These are phyloP conservation scores for Lecanicillium sp. DNA, from an alignment of 2,329 filamentous ascomycete genomes.

Conservation along the genomic window DNA sequence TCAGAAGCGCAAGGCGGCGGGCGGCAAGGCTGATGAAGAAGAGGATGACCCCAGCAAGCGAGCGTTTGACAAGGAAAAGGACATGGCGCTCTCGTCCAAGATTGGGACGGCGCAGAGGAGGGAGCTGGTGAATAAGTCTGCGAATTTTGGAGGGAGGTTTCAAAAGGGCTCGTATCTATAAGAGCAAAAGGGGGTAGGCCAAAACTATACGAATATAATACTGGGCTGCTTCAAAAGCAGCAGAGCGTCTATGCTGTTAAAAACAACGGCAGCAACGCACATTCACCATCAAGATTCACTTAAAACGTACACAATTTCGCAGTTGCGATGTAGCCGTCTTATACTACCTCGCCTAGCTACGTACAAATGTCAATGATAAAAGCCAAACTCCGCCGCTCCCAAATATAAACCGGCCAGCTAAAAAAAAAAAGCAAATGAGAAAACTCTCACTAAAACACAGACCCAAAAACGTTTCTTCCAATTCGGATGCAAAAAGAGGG, in stretches of 20 bases:
- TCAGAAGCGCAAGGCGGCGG: conserved; percentile 20
- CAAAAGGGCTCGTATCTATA: conserved; percentile 62
- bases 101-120: conserved; percentile 67
- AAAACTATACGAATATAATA: too few species aligned
- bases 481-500: conserved; percentile 8
- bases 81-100: conserved; percentile 71
- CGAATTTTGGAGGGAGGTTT: conserved; percentile 77
- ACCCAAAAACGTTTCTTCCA: conserved; percentile 3
- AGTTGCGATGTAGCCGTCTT: conserved; percentile 3
- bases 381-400: conserved; percentile 13
- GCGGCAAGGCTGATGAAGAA: conserved; percentile 35
- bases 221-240: too few species aligned
- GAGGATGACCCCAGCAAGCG: conserved; percentile 89
- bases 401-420: conserved; percentile 1
- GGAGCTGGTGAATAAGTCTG: conserved; percentile 71
- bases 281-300: background rate
- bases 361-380: conserved; percentile 3
- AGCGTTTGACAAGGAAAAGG: conserved; percentile 86
- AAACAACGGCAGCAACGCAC: too few species aligned
- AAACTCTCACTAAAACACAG: conserved; percentile 7
- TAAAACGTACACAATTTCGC: background rate
- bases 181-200: conserved; percentile 1
- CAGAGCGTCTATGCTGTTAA: too few species aligned
- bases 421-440: background rate
- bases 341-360: conserved; percentile 5